Evolutionary conservation across 140 eudicot genomes (phyloP), one percentile per base, ranked within the genome.

Genomic region (Flaveria floridana): DNA sequence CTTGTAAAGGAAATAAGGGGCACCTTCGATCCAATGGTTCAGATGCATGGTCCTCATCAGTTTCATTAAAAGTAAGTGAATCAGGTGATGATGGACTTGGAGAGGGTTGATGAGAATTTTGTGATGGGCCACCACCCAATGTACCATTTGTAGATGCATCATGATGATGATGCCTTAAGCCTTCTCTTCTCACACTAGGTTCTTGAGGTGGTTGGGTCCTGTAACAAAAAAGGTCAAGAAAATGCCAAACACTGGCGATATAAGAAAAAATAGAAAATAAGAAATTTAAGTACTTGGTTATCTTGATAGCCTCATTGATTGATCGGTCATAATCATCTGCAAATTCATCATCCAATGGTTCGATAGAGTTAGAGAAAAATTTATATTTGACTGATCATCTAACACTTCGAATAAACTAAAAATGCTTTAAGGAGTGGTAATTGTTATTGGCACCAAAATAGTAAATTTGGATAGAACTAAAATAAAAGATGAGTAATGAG

Each of bases 321-420:
- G 99, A 90, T 52, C 86, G 85, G 65, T 93, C 99, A 81, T 79
- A 93, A 76, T 93, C 99, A 90, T 93, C 99, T 93, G 94, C 91
- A 87, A 64, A 83, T 57, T 30, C 50, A 70, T 70, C 63, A 58
- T 58, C 63, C 76, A 77, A 69, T 48, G 19, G 28, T 30, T 46
- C 52, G 9, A 21, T 12, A 70, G 2, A 70, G 28, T 59, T 77
- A 77, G 76, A 50, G 41, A 34, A 25, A 58, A 25, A 58, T 13
- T 46, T 55, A 3, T 14, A 46, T 16, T 16, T 20, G 8, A 6
- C 13, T 8, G 1, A 76, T 47, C 16, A 12, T 46, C 58, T 53
- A 15, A 58, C 25, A 63, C 41, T 25, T 55, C 10, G 13, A 37
- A 44, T 57, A 46, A 23, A 72, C 7, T 16, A 14, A 4, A 4